Percentiles rank a stretch among this genome's conserved stretches.
Conservation (phyloP, 1,284 basidiomycete genomes). For the Cutaneotrichosporon mucoides region DNA sequence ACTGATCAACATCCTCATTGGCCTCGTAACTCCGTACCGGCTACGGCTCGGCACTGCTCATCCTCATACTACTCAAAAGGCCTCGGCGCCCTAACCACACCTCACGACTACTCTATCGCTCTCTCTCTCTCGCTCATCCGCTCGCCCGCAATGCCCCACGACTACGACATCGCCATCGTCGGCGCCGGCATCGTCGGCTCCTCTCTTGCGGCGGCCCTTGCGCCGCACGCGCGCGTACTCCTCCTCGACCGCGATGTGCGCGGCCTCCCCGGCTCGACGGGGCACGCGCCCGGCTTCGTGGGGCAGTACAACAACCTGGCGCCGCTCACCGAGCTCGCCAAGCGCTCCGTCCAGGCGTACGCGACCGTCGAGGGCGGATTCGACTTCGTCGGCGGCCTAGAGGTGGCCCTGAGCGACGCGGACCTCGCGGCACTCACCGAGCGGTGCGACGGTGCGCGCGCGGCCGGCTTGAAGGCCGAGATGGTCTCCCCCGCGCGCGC, state of each 20-base stretch:
- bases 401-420: slow-evolving; percentile 4
- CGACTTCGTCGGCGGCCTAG: slow-evolving; percentile 23
- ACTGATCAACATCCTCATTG: too few species aligned
- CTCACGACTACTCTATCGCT: too few species aligned
- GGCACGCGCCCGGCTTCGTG: slow-evolving; percentile 33
- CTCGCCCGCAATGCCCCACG: too few species aligned
- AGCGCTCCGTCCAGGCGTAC: slow-evolving; percentile 21
- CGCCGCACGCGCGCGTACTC: slow-evolving; percentile 52
- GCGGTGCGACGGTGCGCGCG: slow-evolving; percentile 10
- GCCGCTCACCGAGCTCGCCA: slow-evolving; percentile 5
- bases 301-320: slow-evolving; percentile 19
- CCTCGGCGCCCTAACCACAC: neutral
- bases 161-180: slow-evolving; percentile 29
- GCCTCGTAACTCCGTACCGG: too few species aligned
- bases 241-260: slow-evolving; percentile 47
- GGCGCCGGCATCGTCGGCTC: slow-evolving; percentile 33
- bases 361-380: slow-evolving; percentile 18
- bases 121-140: neutral
- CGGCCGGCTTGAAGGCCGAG: slow-evolving; percentile 9
- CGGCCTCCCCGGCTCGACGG: slow-evolving; percentile 26
- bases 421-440: neutral
- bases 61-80: too few species aligned
- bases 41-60: too few species aligned
- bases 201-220: slow-evolving; percentile 44
- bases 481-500: slow-evolving; percentile 13